phyloP scores from a whole-genome alignment of 78 protist species.

The Polysphondylium violaceum region DNA sequence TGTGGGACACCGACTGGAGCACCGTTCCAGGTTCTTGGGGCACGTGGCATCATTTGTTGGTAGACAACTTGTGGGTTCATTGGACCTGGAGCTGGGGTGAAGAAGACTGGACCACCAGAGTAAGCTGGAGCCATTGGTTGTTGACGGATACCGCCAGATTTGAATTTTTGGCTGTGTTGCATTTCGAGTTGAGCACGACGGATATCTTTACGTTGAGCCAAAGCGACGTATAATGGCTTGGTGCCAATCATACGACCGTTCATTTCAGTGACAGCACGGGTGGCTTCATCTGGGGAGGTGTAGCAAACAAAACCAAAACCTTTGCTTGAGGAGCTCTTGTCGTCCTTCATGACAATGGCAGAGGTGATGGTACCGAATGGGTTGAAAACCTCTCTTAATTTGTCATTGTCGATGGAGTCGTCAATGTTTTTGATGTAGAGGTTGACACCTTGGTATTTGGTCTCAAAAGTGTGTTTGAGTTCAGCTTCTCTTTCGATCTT shows the following conservation, averaged over 20 bases:
- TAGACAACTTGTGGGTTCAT: conserved; percentile 54
- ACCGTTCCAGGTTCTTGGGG: conserved; percentile 62
- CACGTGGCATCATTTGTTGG: conserved; percentile 81
- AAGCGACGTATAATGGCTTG: conserved; percentile 97
- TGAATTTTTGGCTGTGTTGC: conserved; percentile 85
- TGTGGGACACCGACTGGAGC: conserved; percentile 69
- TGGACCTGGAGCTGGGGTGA: conserved; percentile 63
- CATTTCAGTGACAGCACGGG: conserved; percentile 96
- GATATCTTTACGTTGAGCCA: conserved; percentile 94
- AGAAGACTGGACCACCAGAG: conserved; percentile 58
- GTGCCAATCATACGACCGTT: conserved; percentile 92
- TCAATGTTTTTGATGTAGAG: conserved; percentile 98
- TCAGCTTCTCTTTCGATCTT: conserved; percentile 92
- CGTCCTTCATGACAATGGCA: conserved; percentile 94
- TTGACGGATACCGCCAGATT: conserved; percentile 8
- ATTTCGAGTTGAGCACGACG: conserved; percentile 91
- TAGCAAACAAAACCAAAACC: conserved; percentile 99
- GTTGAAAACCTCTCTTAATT: conserved; percentile 88
- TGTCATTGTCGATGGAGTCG: conserved; percentile 93
- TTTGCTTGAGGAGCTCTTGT: conserved; percentile 68
- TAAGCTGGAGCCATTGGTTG: conserved; percentile 45
- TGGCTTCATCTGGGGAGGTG: conserved; percentile 95
- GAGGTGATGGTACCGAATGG: conserved; percentile 96
- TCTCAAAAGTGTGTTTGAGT: conserved; percentile 88
- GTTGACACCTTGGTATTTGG: conserved; percentile 93